Conservation (phyloP, 768 basidiomycete species). For the Serendipita sp. region DNA sequence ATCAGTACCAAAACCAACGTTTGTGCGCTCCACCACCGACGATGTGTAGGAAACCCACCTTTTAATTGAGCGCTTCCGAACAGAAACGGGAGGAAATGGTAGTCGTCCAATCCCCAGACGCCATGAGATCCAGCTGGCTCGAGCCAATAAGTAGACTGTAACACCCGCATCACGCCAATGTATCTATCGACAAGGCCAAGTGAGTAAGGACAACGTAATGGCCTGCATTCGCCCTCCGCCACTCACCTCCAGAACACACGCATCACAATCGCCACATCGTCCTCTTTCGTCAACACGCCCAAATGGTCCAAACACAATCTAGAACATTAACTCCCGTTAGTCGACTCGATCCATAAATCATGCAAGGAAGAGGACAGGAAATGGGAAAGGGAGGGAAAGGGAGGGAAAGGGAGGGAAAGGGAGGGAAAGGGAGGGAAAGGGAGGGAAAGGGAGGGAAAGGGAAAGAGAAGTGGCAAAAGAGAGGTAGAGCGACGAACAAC, state of each 20-base stretch:
- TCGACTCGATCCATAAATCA: neutral
- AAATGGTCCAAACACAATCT: conserved; percentile 72
- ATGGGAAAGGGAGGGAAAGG: too few relatives aligned
- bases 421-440: too few relatives aligned
- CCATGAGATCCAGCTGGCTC: conserved; percentile 99
- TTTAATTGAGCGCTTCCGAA: conserved; percentile 71
- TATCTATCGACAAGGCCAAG: conserved; percentile 27
- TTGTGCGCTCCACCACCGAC: too few relatives aligned
- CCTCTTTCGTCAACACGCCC: conserved; percentile 42
- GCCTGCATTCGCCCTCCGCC: neutral
- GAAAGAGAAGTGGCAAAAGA: too few relatives aligned
- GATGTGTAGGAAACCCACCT: conserved; percentile 21
- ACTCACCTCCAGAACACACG: conserved; percentile 76
- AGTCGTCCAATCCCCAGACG: conserved; percentile 94
- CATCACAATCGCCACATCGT: conserved; percentile 62
- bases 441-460: too few relatives aligned
- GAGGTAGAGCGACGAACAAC: conserved; percentile 43
- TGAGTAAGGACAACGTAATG: neutral
- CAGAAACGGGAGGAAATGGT: conserved; percentile 86
- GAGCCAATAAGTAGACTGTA: conserved; percentile 92
- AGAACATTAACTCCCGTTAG: conserved; percentile 4
- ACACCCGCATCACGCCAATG: conserved; percentile 60
- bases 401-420: too few relatives aligned
- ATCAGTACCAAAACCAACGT: neutral
- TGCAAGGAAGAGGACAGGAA: too few relatives aligned